A percentile compares a stretch with the other conserved stretches of the same genome.
phyloP scores from a whole-genome alignment of 306 rosid genomes.

The Casuarina glauca region DNA sequence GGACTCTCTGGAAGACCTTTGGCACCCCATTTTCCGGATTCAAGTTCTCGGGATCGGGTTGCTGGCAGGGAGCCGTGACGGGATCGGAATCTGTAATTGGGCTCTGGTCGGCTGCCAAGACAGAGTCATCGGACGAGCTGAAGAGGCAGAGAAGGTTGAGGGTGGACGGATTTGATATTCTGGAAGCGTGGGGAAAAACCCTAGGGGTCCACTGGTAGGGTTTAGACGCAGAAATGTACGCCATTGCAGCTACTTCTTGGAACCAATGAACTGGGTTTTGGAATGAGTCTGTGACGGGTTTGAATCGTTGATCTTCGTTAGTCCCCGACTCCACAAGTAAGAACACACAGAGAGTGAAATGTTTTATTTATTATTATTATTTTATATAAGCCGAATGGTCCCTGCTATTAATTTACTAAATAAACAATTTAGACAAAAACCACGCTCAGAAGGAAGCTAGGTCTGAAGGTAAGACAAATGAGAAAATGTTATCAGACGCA shows the following conservation, averaged over 20 bases:
- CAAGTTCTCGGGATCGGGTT: neutral
- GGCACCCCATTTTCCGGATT: slow-evolving; percentile 8
- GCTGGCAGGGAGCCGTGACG: slow-evolving; percentile 3
- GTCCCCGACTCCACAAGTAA: neutral
- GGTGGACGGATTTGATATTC: slow-evolving; percentile 22
- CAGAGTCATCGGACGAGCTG: slow-evolving; percentile 32
- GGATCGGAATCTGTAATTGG: slow-evolving; percentile 5
- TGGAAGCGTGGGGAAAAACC: slow-evolving; percentile 30
- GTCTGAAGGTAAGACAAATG: too few relatives aligned
- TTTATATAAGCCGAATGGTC: too few relatives aligned
- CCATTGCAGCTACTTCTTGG: slow-evolving; percentile 35
- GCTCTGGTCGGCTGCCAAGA: slow-evolving; percentile 31
- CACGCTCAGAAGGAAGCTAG: too few relatives aligned
- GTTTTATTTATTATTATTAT: too few relatives aligned
- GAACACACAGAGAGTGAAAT: too few relatives aligned
- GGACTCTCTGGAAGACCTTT: slow-evolving; percentile 22
- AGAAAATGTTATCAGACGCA: too few relatives aligned
- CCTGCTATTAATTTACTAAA: too few relatives aligned
- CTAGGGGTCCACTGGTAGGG: slow-evolving; percentile 43
- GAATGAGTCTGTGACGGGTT: neutral
- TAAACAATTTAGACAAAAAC: too few relatives aligned
- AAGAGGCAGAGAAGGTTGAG: slow-evolving; percentile 21
- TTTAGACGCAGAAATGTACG: slow-evolving; percentile 50
- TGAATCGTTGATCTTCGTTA: neutral
- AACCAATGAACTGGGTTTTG: neutral